A percentile compares a stretch with the other conserved stretches of the same genome.
Evolutionary conservation across 768 basidiomycete genomes (phyloP).

Genomic region (Naganishia friedmannii): DNA sequence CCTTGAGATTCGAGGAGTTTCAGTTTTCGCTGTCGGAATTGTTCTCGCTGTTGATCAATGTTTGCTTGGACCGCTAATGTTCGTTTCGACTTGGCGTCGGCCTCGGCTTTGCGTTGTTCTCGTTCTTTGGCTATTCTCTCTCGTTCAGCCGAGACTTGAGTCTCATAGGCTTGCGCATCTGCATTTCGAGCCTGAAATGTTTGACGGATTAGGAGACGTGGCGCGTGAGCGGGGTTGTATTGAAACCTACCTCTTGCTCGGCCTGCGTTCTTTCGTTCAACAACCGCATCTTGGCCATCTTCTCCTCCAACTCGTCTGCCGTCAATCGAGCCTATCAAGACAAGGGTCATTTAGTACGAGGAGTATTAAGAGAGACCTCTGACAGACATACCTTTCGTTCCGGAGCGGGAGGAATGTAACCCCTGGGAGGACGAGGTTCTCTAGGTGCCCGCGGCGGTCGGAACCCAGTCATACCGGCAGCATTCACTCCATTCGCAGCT

Average conservation of each 20-base stretch:
- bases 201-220: not conserved
- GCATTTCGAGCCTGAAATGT: not conserved
- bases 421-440: constrained; percentile 16
- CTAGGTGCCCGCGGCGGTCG: not conserved
- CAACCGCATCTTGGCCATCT: constrained; percentile 29
- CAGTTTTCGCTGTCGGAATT: constrained; percentile 16
- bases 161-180: constrained; percentile 19
- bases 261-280: constrained; percentile 21
- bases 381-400: constrained; percentile 14
- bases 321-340: constrained; percentile 13
- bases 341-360: not conserved
- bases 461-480: constrained; percentile 11
- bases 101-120: constrained; percentile 18
- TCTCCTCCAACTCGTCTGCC: constrained; percentile 28
- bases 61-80: constrained; percentile 8
- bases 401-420: constrained; percentile 15
- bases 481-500: not conserved
- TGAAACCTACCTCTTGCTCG: constrained; percentile 20
- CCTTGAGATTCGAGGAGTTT: constrained; percentile 15
- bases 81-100: constrained; percentile 15
- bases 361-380: no score
- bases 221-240: not conserved
- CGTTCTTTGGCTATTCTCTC: constrained; percentile 4
- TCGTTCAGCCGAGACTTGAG: not conserved
- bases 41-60: constrained; percentile 22